Evolutionary conservation across 176 grass and related monocot species (phyloP).

Genomic region (Coix lacrymajobi): DNA sequence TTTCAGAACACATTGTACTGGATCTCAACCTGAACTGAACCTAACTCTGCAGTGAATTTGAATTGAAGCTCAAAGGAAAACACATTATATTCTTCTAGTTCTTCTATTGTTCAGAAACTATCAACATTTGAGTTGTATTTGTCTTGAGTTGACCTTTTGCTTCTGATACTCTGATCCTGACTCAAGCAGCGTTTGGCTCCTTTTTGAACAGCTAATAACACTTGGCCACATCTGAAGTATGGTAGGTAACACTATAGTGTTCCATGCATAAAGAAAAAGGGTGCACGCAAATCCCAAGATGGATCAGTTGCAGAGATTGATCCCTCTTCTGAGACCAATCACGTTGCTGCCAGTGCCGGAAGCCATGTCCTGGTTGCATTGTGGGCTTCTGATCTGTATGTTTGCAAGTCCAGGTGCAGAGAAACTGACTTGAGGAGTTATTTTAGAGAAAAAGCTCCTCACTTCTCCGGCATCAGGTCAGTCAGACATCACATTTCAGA

Average conservation of each 20-base stretch:
- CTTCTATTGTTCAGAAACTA: neutral
- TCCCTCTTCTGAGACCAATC: neutral
- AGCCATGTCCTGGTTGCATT: constrained; percentile 16
- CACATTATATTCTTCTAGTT: neutral
- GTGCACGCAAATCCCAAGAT: neutral
- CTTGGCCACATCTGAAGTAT: constrained; percentile 13
- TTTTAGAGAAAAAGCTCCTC: neutral
- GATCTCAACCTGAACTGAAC: neutral
- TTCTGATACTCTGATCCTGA: neutral
- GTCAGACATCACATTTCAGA: constrained; percentile 40
- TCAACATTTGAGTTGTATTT: neutral
- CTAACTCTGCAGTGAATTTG: neutral
- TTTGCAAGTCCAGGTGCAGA: constrained; percentile 39
- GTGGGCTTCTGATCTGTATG: neutral
- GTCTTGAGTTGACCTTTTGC: neutral
- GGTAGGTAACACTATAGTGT: neutral
- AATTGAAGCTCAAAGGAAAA: neutral
- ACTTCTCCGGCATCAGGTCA: constrained; percentile 32
- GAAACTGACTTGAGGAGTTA: constrained; percentile 30
- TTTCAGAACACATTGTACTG: neutral
- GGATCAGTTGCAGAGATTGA: constrained; percentile 9
- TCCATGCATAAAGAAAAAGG: neutral
- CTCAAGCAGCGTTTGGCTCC: constrained; percentile 10
- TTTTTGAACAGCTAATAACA: neutral
- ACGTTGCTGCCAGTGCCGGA: neutral